Base-by-base conservation (phyloP, 305 asterid genomes). In the Andrographis paniculata region DNA sequence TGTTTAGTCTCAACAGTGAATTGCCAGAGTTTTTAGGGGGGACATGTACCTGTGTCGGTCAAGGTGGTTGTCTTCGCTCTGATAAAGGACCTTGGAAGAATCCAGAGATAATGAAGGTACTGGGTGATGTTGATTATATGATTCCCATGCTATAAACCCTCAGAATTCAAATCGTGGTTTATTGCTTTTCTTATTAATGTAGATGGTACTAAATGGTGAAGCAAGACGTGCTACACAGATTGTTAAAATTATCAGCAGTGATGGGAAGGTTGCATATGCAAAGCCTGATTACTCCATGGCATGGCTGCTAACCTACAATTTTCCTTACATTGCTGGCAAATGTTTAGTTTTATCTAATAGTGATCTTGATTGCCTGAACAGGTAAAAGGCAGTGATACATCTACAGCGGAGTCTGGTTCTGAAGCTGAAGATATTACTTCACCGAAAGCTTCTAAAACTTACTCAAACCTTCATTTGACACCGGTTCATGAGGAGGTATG, bases 31-130 rank as follows among this genome's bases (percentile, higher is more conserved):
- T 89, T 60, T 53, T 89, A 63, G 98, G 98, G 30, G 98, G 96
- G 53, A 72, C 49, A 45, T 89, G 98, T 47, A 78, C 77, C 19
- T 89, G 98, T 75, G 82, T 80, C 33, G 86, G 72, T 45, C 68
- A 72, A 66, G 94, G 96, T 24, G 95, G 94, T 15, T 89, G 96
- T 69, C 76, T 86, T 42, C 83, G 62, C 36, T 86, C 98, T 60
- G 96, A 89, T 70, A 89, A 86, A 75, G 98, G 98, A 58, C 99
- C 99, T 23, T 92, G 99, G 99, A 84, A 84, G 69, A 71, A 92
- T 76, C 91, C 87, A 0, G 86, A 80, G 37, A 83, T 92, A 53
- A 55, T 92, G 63, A 81, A 92, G 96, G 96, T 87, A 55, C 55
- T 50, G 27, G 18, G 20, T 7, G 38, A 10, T 6, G 38, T 33